Percentiles rank a stretch among this genome's conserved stretches.
These are phyloP conservation scores for Periglandula ipomoeae DNA, from an alignment of 2,329 filamentous ascomycete genomes.

Conservation along the genomic window DNA sequence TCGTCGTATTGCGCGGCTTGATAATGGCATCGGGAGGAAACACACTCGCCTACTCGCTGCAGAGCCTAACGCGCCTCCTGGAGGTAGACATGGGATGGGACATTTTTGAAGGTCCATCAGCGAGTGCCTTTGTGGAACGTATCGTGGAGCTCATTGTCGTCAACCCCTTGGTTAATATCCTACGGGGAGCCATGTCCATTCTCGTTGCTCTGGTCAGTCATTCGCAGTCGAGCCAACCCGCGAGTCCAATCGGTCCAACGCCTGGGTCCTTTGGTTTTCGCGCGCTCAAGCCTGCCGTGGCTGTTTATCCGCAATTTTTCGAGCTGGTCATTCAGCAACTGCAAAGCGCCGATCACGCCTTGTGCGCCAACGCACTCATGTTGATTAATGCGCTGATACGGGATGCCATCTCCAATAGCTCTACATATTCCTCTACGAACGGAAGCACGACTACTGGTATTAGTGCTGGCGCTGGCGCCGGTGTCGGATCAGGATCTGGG, in stretches of 20 bases:
- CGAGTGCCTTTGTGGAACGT: conserved; percentile 60
- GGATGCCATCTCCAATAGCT: conserved; percentile 74
- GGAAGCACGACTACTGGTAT: conserved; percentile 15
- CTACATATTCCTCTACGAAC: conserved; percentile 30
- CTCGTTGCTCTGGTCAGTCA: conserved; percentile 88
- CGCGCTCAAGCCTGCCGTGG: conserved; percentile 83
- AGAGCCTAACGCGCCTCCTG: conserved; percentile 75
- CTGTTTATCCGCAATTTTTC: conserved; percentile 86
- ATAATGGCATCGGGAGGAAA: conserved; percentile 84
- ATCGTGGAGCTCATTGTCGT: conserved; percentile 90
- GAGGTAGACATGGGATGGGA: conserved; percentile 99
- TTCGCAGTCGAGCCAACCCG: conserved; percentile 50
- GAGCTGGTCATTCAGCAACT: conserved; percentile 88
- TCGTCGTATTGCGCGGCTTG: conserved; percentile 70
- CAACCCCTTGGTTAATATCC: conserved; percentile 93
- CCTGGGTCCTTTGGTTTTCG: conserved; percentile 71
- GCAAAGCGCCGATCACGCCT: conserved; percentile 85
- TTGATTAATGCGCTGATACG: conserved; percentile 92
- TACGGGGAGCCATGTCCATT: conserved; percentile 93
- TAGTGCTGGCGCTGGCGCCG: background rate
- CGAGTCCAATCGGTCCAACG: conserved; percentile 29
- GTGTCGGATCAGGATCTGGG: too few species aligned
- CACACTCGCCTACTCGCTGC: conserved; percentile 88
- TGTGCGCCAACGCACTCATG: conserved; percentile 92
- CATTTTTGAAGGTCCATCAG: conserved; percentile 55